Base-by-base conservation (phyloP, 1,284 basidiomycete genomes). In the Ceratobasidium theobromae region DNA sequence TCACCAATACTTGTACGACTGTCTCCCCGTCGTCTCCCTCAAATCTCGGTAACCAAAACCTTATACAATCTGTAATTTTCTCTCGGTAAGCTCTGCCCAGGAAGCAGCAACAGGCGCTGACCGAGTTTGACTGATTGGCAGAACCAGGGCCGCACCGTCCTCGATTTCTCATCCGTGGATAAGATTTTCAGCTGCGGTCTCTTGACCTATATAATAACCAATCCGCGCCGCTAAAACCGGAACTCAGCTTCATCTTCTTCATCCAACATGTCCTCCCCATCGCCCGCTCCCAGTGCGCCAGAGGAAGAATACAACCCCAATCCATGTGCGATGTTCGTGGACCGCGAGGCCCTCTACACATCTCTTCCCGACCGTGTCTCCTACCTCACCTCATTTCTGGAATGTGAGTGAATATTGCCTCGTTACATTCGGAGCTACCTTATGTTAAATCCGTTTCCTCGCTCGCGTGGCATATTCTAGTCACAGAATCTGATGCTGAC, bases 401-500 rank as follows among this genome's bases (percentile, higher is more conserved):
- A 51, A 33, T 62, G 58, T 62, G n/a, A 38, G 46, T 51, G 6
- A 5, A 5, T 45, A 11, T 21, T 43, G 16, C 16, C 1, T 35
- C 25, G 4, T 38, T 38, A 2, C 16, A 41, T 38, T 3, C 40
- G 12, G 40, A 25, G 11, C 32, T 30, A 35, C 18, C 30, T 46
- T 21, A 21, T 6, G 6, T 38, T 8, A 38, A 8, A 8, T 38
- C 16, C 35, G 8, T 16, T 38, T 38, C 35, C 35, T 16, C 16
- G 35, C 16, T 38, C 35, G 9, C 16, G 35, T 38, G 5, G 43
- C 18, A 12, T 27, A n/a, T 25, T 38, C 3, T 40, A 62, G 58
- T 62, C 58, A 62, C 32, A 2, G 58, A 62, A 32, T 38, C 58
- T 6, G 58, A 62, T 35, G 58, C 58, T 4, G 58, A 62, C 48